Base-by-base conservation (phyloP, 495 filamentous ascomycete species). In the Talaromyces ruber region DNA sequence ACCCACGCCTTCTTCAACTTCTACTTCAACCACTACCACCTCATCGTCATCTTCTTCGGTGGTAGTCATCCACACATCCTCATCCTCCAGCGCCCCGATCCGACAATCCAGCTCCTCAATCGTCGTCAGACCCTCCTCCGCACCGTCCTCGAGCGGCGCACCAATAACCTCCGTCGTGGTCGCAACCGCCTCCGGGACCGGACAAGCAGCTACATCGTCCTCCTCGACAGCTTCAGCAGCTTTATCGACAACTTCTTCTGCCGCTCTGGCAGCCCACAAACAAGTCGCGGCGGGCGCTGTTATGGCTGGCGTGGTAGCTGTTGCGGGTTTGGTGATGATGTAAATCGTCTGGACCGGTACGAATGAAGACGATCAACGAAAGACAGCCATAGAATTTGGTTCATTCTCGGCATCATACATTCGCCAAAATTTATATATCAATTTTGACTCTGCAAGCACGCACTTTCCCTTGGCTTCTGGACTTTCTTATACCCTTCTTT, bases 271-370 rank as follows among this genome's bases (percentile, higher is more conserved):
- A 54, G n/a, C 51, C 9, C 6, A 54, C 18, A 64, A 67, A 59
- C 70, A 78, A 64, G 25, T 72, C 39, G 67, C 72, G 18, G 74
- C 72, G 51, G 65, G 53, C 26, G 45, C 67, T 5, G 62, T 76
- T 47, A 65, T 71, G 24, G 79, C 69, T 26, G 79, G 73, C 69
- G 70, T 72, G 6, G 61, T 77, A 59, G 79, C 74, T 51, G 70
- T 75, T 58, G 80, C 77, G 43, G 77, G 76, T 37, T 58, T 81
- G 47, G 60, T 76, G 54, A 63, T 81, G 68, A 70, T 79, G 29
- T 82, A 76, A 73, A 59, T 37, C 57, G 12, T 60, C 50, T 24
- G 5, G 53, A 54, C 6, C 25, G 9, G 21, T 4, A 56, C 16
- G 4, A 56, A 56, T n/a, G 30, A 37, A 37, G n/a, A 43, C 9